A percentile compares a stretch with the other conserved stretches of the same genome.
phyloP scores from a whole-genome alignment of 306 rosid genomes.

The Gynostemma pentaphyllum region DNA sequence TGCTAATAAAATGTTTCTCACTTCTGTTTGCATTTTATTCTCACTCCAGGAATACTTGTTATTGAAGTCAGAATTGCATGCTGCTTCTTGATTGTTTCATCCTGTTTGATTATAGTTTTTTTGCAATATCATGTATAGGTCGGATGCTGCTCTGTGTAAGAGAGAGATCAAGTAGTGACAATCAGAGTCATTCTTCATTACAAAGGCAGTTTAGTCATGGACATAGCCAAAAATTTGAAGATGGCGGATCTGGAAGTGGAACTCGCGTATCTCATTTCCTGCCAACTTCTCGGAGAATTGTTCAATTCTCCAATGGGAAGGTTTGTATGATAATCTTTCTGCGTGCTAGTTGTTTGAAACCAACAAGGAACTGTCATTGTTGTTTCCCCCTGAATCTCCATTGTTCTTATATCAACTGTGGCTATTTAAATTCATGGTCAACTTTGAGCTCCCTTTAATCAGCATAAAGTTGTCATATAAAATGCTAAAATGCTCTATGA shows the following conservation, averaged over 20 bases:
- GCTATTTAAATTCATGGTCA: too few relatives aligned
- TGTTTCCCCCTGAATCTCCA: background rate
- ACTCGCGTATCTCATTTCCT: conserved; percentile 51
- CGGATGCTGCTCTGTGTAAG: conserved; percentile 97
- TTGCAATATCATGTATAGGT: conserved; percentile 28
- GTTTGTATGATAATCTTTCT: conserved; percentile 15
- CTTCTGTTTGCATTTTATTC: background rate
- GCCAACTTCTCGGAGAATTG: conserved; percentile 54
- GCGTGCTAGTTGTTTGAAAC: background rate
- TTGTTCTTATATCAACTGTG: background rate
- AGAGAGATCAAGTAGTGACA: conserved; percentile 61
- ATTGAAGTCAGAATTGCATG: background rate
- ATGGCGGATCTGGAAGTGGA: conserved; percentile 54
- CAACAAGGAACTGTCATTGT: background rate
- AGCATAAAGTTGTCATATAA: too few relatives aligned
- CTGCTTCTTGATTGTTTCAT: background rate
- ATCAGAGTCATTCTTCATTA: conserved; percentile 38
- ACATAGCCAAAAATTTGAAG: conserved; percentile 62
- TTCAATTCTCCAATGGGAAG: conserved; percentile 50
- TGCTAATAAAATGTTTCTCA: background rate
- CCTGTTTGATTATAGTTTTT: conserved; percentile 1
- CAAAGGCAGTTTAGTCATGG: conserved; percentile 76
- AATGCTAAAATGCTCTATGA: too few relatives aligned
- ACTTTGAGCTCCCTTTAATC: too few relatives aligned
- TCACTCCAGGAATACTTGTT: background rate